phyloP scores from a whole-genome alignment of 164 flowering plant species.

The Chloranthus sessilifolius region DNA sequence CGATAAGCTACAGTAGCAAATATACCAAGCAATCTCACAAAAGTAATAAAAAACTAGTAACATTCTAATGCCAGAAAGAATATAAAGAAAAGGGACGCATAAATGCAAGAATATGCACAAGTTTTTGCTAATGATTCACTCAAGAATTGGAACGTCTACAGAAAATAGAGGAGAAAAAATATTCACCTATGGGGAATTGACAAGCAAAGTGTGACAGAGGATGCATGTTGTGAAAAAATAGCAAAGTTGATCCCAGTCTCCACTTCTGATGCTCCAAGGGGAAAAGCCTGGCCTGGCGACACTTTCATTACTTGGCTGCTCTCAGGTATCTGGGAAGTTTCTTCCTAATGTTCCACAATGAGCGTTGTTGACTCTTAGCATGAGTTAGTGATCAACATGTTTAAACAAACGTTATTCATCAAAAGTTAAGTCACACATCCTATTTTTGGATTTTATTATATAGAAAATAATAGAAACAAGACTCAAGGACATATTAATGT shows the following conservation, averaged over 20 bases:
- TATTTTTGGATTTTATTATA: background rate
- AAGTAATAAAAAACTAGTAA: no score
- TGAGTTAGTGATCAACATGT: background rate
- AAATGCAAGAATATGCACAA: background rate
- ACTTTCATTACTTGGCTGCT: conserved; percentile 27
- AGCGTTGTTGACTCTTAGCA: background rate
- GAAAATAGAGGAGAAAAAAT: background rate
- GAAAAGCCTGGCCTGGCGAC: conserved; percentile 74
- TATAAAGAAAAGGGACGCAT: background rate
- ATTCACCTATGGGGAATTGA: conserved; percentile 48
- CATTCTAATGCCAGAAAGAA: no score
- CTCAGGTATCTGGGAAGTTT: conserved; percentile 35
- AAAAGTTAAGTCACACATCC: no score
- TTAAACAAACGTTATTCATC: no score
- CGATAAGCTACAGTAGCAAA: no score
- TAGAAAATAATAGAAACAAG: background rate
- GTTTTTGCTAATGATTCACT: background rate
- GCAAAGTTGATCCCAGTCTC: conserved; percentile 86
- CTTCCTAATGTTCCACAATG: conserved; percentile 28
- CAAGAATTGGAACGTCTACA: background rate
- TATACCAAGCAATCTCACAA: no score
- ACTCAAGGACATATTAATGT: background rate
- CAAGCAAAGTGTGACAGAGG: conserved; percentile 78
- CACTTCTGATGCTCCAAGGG: conserved; percentile 76
- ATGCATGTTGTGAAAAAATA: conserved; percentile 84